These are phyloP conservation scores for Cyclospora cayetanensis DNA, from an alignment of 169 alveolate genomes.

Conservation along the genomic window DNA sequence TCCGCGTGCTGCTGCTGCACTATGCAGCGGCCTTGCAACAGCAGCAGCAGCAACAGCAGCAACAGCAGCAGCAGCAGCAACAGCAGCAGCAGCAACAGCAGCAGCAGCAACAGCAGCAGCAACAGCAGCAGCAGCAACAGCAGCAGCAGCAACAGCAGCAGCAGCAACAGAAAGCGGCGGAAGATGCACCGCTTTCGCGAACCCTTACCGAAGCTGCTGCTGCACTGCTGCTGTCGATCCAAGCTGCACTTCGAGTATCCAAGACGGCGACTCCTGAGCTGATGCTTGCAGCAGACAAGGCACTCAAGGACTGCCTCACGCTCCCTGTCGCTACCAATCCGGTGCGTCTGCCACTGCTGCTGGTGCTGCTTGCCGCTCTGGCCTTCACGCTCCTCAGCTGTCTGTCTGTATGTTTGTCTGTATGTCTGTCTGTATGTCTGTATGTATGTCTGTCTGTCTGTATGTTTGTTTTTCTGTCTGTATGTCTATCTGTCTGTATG, in stretches of 20 bases:
- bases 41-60: slow-evolving; percentile 50
- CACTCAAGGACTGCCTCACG: neutral
- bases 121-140: too few species aligned
- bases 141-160: too few species aligned
- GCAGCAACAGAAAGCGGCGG: neutral
- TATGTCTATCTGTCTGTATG: too few species aligned
- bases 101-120: neutral
- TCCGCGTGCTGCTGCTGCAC: slow-evolving; percentile 55
- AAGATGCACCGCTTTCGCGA: too few species aligned
- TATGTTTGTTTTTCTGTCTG: too few species aligned
- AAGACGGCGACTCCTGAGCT: neutral
- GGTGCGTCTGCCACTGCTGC: neutral
- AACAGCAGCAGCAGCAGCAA: neutral
- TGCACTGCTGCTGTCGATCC: slow-evolving; percentile 29
- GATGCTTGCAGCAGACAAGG: slow-evolving; percentile 16
- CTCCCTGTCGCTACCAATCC: neutral
- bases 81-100: too few species aligned
- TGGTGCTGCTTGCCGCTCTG: slow-evolving; percentile 6
- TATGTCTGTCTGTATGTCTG: too few species aligned
- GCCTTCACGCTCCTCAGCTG: neutral
- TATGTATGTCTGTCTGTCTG: too few species aligned
- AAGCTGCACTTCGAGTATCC: neutral
- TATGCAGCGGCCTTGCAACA: slow-evolving; percentile 25
- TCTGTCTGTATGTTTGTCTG: too few species aligned
- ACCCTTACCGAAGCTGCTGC: neutral